Base-by-base conservation (phyloP, 2,329 filamentous ascomycete species). In the Cladosporium sp. region DNA sequence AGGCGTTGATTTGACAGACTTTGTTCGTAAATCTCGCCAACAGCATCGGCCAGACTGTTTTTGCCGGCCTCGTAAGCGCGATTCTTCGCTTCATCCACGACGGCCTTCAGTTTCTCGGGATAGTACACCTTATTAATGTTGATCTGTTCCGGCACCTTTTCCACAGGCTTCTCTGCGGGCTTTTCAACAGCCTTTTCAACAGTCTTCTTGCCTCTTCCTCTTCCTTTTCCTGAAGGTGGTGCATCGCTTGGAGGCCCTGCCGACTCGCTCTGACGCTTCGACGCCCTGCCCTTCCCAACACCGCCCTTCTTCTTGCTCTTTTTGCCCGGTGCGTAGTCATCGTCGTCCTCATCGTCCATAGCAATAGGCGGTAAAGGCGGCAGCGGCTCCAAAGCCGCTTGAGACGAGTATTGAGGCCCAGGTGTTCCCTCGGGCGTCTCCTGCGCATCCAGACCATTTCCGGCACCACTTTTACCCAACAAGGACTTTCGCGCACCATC, bases 371-470 rank as follows among this genome's bases (percentile, higher is more conserved):
- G 69, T 59, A 64, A 59, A 43, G 63, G 67, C 30, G 70, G 63
- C 40, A 75, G 70, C 59, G 40, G 8, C 20, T 77, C 73, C 17
- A 51, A 8, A 54, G 69, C 66, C 60, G 71, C 69, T 60, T 74
- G 72, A 15, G 72, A 74, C 70, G 60, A 75, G 73, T 14, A 15
- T 11, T 49, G 54, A 8, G 54, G 54, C 20, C 69, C 72, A 56
- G 75, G 73, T 51, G 76, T 76, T 50, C 75, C 70, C 63, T 81
- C 78, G 57, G 78, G 76, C 42, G 78, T 80, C 37, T 74, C 75
- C 62, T 70, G 72, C 60, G 71, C 74, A 57, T 79, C 78, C 54
- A 74, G 72, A 49, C 70, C 69, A 49, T 69, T 66, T 55, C 63
- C 60, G 62, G 73, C 72, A 65, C 74, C 71, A 64, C 76, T 79